phyloP scores from a whole-genome alignment of 148 eudicot genomes.

The Silene uniflora region DNA sequence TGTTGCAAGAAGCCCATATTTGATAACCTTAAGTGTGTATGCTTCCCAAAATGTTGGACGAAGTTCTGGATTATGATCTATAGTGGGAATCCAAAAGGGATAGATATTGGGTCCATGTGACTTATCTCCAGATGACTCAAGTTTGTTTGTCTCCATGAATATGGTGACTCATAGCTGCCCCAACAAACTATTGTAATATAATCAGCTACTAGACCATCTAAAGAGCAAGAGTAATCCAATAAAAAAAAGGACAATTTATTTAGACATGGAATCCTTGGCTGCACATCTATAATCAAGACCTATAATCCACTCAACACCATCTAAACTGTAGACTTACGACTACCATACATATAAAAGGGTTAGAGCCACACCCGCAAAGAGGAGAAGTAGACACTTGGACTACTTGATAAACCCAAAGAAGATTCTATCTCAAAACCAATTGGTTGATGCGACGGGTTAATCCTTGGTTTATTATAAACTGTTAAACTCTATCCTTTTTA shows the following conservation, averaged over 20 bases:
- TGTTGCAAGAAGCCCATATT: neutral
- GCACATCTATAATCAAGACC: neutral
- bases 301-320: conserved; percentile 1
- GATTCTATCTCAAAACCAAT: neutral
- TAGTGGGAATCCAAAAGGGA: neutral
- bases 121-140: neutral
- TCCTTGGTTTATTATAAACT: neutral
- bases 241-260: neutral
- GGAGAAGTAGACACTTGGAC: neutral
- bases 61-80: neutral
- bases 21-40: neutral
- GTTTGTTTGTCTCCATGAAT: neutral
- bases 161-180: neutral
- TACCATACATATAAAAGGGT: neutral
- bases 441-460: neutral
- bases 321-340: neutral
- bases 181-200: neutral
- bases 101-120: neutral
- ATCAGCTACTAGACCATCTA: neutral
- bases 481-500: neutral
- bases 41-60: neutral
- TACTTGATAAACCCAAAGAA: neutral
- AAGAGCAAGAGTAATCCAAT: neutral
- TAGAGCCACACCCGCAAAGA: too few relatives aligned
- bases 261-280: neutral